Evolutionary conservation across 208 protist genomes (phyloP).

Genomic region (Acanthamoeba castellanii): DNA sequence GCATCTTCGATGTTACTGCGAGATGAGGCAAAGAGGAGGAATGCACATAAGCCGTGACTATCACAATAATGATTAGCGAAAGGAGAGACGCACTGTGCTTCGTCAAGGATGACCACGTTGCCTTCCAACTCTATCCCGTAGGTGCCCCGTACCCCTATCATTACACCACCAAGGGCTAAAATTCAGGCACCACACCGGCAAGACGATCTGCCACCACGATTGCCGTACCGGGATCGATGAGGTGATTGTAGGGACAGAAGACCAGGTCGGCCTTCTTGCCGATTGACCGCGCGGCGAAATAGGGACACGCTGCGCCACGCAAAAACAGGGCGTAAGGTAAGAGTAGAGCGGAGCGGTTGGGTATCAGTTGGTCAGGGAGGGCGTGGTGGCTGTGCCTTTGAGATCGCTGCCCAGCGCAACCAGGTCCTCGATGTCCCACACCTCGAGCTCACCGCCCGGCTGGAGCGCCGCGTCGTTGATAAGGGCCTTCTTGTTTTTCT

Average conservation of each 20-base stretch:
- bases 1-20: conserved; percentile 82
- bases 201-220: background rate
- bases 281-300: conserved; percentile 53
- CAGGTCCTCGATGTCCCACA: conserved; percentile 75
- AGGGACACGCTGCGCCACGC: conserved; percentile 24
- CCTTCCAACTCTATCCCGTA: conserved; percentile 59
- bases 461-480: conserved; percentile 27
- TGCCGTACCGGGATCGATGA: conserved; percentile 50
- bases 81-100: conserved; percentile 51
- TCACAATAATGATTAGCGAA: background rate
- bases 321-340: background rate
- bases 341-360: background rate
- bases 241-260: conserved; percentile 73
- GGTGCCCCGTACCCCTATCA: conserved; percentile 35
- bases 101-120: conserved; percentile 70
- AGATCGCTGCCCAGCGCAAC: conserved; percentile 56
- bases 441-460: conserved; percentile 46
- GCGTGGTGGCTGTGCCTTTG: conserved; percentile 3
- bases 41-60: background rate
- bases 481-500: conserved; percentile 53
- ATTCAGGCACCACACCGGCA: background rate
- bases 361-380: background rate
- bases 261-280: conserved; percentile 71
- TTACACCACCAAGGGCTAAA: background rate
- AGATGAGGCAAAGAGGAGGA: background rate